A percentile compares a stretch with the other conserved stretches of the same genome.
phyloP scores from a whole-genome alignment of 2,329 filamentous ascomycete species.

The Tolypocladium tundrense region DNA sequence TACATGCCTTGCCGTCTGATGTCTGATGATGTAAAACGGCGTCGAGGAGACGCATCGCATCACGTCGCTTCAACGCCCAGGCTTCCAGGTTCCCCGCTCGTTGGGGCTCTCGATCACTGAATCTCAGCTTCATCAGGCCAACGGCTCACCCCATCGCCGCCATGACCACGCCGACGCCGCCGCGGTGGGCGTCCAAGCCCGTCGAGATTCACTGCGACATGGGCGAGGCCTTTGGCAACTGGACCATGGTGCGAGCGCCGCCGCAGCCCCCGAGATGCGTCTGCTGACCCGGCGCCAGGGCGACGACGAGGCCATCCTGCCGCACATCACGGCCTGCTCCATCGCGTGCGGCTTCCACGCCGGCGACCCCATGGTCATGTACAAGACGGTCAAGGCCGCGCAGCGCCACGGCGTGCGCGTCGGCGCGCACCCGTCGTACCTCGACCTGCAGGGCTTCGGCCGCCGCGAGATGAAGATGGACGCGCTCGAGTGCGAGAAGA shows the following conservation, averaged over 20 bases:
- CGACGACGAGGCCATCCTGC: slow-evolving; percentile 50
- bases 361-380: slow-evolving; percentile 55
- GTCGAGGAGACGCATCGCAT: too few relatives aligned
- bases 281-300: slow-evolving; percentile 17
- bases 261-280: too few relatives aligned
- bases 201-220: slow-evolving; percentile 38
- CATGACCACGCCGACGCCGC: neutral
- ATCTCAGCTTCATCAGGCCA: too few relatives aligned
- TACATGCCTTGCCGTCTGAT: too few relatives aligned
- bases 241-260: slow-evolving; percentile 20
- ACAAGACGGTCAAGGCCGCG: slow-evolving; percentile 45
- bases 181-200: neutral
- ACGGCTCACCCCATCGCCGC: too few relatives aligned
- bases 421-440: slow-evolving; percentile 54
- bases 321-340: slow-evolving; percentile 51
- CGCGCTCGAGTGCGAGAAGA: slow-evolving; percentile 45
- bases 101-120: too few relatives aligned
- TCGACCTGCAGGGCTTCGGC: slow-evolving; percentile 57
- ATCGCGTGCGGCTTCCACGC: slow-evolving; percentile 51
- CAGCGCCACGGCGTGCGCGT: slow-evolving; percentile 45
- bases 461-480: slow-evolving; percentile 50
- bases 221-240: slow-evolving; percentile 39
- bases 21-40: too few relatives aligned
- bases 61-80: too few relatives aligned
- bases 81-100: too few relatives aligned